phyloP scores from a whole-genome alignment of 176 grass and related monocot genomes.

The Dactylis glomerata region DNA sequence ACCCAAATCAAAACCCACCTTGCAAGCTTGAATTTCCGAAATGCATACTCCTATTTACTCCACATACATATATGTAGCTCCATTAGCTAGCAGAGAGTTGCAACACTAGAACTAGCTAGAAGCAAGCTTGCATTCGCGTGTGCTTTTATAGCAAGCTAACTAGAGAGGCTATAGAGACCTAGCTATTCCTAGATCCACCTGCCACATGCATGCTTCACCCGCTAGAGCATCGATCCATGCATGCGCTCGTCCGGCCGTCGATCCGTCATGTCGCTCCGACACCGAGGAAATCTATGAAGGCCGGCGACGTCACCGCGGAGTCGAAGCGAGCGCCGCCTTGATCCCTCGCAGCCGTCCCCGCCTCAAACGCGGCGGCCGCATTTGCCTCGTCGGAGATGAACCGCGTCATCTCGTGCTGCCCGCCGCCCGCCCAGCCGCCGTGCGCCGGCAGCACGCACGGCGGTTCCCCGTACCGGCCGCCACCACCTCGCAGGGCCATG shows the following conservation, averaged over 20 bases:
- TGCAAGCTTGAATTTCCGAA: neutral
- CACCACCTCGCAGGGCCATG: neutral
- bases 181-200: constrained; percentile 29
- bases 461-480: neutral
- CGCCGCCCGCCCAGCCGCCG: constrained; percentile 5
- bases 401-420: constrained; percentile 11
- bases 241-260: neutral
- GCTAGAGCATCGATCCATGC: neutral
- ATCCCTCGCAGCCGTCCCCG: constrained; percentile 11
- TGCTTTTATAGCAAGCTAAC: constrained; percentile 13
- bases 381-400: neutral
- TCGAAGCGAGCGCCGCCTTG: constrained; percentile 23
- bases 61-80: neutral
- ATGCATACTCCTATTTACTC: neutral
- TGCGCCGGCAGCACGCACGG: constrained; percentile 1
- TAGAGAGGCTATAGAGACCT: neutral
- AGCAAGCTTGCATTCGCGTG: neutral
- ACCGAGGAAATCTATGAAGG: constrained; percentile 96
- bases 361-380: constrained; percentile 3
- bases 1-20: neutral
- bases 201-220: neutral
- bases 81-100: neutral
- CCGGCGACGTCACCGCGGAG: constrained; percentile 25
- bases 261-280: constrained; percentile 74
- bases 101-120: neutral